Evolutionary conservation across 805 yeast genomes (phyloP).

Genomic region (Yarrowia alimentaria): DNA sequence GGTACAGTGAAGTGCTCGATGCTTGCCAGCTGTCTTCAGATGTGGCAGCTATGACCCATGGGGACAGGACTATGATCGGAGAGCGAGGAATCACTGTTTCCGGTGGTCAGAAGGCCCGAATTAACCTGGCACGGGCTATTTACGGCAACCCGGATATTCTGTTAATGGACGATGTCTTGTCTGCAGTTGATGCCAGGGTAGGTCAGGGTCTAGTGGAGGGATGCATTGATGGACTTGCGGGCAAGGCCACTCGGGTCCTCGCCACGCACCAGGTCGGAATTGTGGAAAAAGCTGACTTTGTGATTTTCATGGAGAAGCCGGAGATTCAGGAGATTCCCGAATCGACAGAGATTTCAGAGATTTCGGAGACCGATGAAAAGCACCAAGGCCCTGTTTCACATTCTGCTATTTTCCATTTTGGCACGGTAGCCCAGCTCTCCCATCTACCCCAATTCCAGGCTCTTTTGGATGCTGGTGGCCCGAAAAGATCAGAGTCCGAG

Average conservation of each 20-base stretch:
- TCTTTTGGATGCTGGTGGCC: slow-evolving; percentile 40
- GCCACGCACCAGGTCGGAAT: slow-evolving; percentile 83
- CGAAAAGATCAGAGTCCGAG: too few relatives aligned
- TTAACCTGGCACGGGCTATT: slow-evolving; percentile 77
- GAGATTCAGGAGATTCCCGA: too few relatives aligned
- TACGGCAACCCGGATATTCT: slow-evolving; percentile 65
- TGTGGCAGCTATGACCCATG: slow-evolving; percentile 63
- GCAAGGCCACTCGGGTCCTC: slow-evolving; percentile 61
- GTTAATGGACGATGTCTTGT: slow-evolving; percentile 74
- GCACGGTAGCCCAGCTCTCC: slow-evolving; percentile 56
- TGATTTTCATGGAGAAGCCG: slow-evolving; percentile 63
- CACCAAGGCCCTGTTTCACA: neutral
- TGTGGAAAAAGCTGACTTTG: slow-evolving; percentile 65
- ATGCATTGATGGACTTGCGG: slow-evolving; percentile 61
- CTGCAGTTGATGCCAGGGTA: slow-evolving; percentile 87
- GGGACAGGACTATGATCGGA: slow-evolving; percentile 81
- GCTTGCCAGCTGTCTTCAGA: slow-evolving; percentile 70
- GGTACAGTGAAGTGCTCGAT: slow-evolving; percentile 54
- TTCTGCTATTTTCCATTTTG: too few relatives aligned
- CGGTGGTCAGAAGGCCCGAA: slow-evolving; percentile 90
- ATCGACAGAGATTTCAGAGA: too few relatives aligned
- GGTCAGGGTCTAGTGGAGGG: slow-evolving; percentile 71
- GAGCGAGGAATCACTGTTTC: slow-evolving; percentile 85
- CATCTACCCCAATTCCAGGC: slow-evolving; percentile 50
- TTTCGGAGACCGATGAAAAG: slow-evolving; percentile 35